These are phyloP conservation scores for Caryopteris hybrid DNA, from an alignment of 305 asterid genomes.

Conservation along the genomic window DNA sequence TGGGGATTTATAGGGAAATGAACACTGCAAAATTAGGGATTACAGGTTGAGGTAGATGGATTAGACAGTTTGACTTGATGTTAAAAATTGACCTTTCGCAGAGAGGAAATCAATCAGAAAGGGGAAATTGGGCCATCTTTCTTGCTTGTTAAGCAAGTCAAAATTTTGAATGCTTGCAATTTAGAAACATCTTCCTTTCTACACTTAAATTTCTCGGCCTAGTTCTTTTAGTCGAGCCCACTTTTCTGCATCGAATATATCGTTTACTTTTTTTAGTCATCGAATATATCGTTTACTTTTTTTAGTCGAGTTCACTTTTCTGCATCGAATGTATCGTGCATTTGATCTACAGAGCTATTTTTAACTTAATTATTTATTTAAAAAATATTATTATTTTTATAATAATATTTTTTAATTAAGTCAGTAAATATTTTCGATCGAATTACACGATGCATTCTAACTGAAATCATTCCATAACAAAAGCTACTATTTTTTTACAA, in stretches of 20 bases:
- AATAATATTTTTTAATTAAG: too few species aligned
- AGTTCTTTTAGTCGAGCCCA: background rate
- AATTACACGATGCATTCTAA: too few species aligned
- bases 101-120: background rate
- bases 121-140: constrained; percentile 20
- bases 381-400: too few species aligned
- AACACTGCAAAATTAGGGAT: background rate
- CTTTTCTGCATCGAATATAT: background rate
- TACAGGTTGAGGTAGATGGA: constrained; percentile 15
- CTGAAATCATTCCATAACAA: too few species aligned
- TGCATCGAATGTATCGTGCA: too few species aligned
- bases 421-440: too few species aligned
- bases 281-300: too few species aligned
- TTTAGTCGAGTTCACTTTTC: too few species aligned
- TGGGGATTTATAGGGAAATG: constrained; percentile 6
- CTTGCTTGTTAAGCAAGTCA: constrained; percentile 23
- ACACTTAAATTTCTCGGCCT: background rate
- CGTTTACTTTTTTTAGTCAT: too few species aligned
- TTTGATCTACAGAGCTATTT: too few species aligned
- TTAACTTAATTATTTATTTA: too few species aligned
- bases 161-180: background rate
- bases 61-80: constrained; percentile 30
- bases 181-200: background rate
- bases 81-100: constrained; percentile 24
- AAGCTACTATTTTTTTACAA: too few species aligned